phyloP scores from a whole-genome alignment of 148 eudicot species.

The Arbutus unedo region DNA sequence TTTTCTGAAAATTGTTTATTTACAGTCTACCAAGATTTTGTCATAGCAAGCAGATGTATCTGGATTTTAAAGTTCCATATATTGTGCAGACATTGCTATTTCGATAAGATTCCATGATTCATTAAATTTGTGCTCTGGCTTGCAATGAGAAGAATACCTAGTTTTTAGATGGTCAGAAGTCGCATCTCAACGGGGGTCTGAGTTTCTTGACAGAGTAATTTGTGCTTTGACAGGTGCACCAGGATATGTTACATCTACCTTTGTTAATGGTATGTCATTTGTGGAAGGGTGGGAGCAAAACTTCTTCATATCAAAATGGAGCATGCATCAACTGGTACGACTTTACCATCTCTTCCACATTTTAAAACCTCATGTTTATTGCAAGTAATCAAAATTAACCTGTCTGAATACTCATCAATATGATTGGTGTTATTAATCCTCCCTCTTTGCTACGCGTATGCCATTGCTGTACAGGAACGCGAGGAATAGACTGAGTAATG shows the following conservation, averaged over 20 bases:
- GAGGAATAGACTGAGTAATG: background rate
- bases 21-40: background rate
- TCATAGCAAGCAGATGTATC: background rate
- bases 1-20: background rate
- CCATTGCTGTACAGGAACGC: background rate
- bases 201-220: slow-evolving; percentile 9
- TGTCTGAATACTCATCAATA: background rate
- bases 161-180: slow-evolving; percentile 2
- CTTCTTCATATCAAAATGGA: slow-evolving; percentile 94
- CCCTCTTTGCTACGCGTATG: background rate
- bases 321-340: slow-evolving; percentile 97
- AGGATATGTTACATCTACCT: slow-evolving; percentile 82
- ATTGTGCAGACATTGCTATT: background rate
- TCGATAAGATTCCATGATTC: background rate
- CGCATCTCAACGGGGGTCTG: background rate
- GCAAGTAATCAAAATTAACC: background rate
- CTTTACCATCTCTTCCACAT: background rate
- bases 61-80: background rate
- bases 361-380: background rate
- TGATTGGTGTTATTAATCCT: background rate
- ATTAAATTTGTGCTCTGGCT: background rate
- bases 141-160: background rate
- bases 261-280: slow-evolving; percentile 90
- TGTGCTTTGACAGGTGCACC: slow-evolving; percentile 75
- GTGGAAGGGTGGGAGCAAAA: slow-evolving; percentile 98